Conservation (phyloP, 1,139 yeast species). For the Hansenula sp. region DNA sequence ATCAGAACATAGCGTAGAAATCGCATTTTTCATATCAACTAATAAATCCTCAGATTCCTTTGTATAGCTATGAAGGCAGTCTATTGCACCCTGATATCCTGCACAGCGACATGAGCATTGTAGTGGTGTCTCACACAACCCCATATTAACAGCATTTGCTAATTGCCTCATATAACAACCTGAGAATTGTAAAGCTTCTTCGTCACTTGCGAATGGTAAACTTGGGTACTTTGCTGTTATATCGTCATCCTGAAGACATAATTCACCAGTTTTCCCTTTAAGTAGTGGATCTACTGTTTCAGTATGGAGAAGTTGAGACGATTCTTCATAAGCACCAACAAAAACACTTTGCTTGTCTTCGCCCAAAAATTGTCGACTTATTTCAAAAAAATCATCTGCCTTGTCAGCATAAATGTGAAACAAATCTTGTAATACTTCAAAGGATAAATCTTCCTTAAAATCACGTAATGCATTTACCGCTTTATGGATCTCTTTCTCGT, state of each 20-base stretch:
- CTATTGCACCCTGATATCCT: slow-evolving; percentile 1
- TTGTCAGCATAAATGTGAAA: slow-evolving; percentile 7
- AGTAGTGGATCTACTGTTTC: neutral
- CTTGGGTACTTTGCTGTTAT: no score
- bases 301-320: slow-evolving; percentile 3
- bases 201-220: neutral
- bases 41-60: neutral
- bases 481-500: neutral
- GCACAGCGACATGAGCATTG: slow-evolving; percentile 2
- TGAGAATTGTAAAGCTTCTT: neutral
- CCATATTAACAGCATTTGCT: neutral
- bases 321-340: slow-evolving; percentile 11
- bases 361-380: slow-evolving; percentile 6
- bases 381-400: slow-evolving; percentile 7
- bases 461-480: slow-evolving; percentile 4
- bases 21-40: no score
- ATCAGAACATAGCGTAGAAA: no score
- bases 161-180: neutral
- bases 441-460: slow-evolving; percentile 2
- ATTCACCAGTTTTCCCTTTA: neutral
- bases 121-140: neutral
- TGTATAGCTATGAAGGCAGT: slow-evolving; percentile 6
- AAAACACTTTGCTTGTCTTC: slow-evolving; percentile 4
- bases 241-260: slow-evolving; percentile 7
- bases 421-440: slow-evolving; percentile 12